Evolutionary conservation across 2,329 filamentous ascomycete genomes (phyloP), one percentile per base, ranked within the genome.

Genomic region (Penicillium oxalicum): DNA sequence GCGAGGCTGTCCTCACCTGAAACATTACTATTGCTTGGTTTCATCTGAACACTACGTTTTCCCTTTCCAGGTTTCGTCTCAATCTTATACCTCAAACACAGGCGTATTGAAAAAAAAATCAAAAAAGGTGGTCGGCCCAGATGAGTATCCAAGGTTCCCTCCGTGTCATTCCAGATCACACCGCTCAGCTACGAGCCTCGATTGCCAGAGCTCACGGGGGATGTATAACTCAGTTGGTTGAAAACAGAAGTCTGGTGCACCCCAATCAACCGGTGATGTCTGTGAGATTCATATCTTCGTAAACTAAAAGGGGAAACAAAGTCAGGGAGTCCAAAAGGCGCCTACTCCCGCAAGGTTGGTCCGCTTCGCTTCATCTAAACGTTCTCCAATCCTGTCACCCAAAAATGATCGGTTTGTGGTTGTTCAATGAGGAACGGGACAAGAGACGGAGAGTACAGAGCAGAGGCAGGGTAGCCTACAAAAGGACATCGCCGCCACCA

Each of bases 401-500:
- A 25, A n/a, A 5, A 26, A 32, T 12, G 40, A 43, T 12, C 5
- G 13, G 12, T 32, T 26, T 9, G 12, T 43, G 11, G 6, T 25
- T 27, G 24, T 5, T 44, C 36, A 26, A 49, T 26, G 28, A 32
- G 29, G 26, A n/a, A 25, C 32, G 41, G 39, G 11, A 8, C 8
- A 32, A 43, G n/a, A 35, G n/a, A 4, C 43, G 43, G n/a, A 26
- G 9, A 33, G 24, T 29, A 40, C 33, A 32, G 6, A 28, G 28
- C 4, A 5, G n/a, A 18, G 9, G 25, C 7, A 2, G 7, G 26
- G n/a, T 7, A 4, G 24, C 12, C 9, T 13, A 32, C n/a, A 69
- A 13, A 18, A 18, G 18, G 18, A 18, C 18, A 11, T 32, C 29
- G 5, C 29, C 29, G 29, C 91, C 91, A 52, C 93, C 93, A 53